A percentile compares a stretch with the other conserved stretches of the same genome.
These are phyloP conservation scores for Phytophthora litchii DNA, from an alignment of 352 stramenopile genomes.

Conservation along the genomic window DNA sequence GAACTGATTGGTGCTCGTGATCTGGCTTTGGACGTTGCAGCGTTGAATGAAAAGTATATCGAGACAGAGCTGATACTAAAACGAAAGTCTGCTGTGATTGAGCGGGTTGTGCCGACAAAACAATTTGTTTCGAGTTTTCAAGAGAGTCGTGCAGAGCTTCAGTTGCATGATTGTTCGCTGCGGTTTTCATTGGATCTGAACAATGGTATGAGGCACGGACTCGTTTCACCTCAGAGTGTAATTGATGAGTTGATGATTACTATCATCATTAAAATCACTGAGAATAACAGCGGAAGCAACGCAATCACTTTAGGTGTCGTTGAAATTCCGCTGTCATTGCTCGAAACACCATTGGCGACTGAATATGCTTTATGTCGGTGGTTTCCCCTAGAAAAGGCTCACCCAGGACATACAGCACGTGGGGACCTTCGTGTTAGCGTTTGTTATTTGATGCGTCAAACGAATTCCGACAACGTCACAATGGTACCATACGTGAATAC, in stretches of 20 bases:
- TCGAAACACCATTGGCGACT: constrained; percentile 56
- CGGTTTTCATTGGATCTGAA: constrained; percentile 23
- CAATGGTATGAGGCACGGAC: constrained; percentile 4
- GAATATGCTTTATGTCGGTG: constrained; percentile 58
- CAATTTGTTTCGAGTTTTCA: constrained; percentile 24
- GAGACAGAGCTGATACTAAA: constrained; percentile 25
- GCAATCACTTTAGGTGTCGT: constrained; percentile 36
- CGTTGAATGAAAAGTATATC: constrained; percentile 15
- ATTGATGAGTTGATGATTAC: constrained; percentile 34
- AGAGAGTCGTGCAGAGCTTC: constrained; percentile 13
- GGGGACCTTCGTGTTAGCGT: constrained; percentile 54
- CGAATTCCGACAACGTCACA: constrained; percentile 10
- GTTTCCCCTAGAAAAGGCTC: constrained; percentile 58
- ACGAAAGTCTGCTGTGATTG: constrained; percentile 15
- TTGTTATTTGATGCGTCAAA: constrained; percentile 41
- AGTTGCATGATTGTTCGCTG: constrained; percentile 17
- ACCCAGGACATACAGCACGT: constrained; percentile 34
- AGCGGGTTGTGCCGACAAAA: constrained; percentile 4
- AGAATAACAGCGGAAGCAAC: neutral
- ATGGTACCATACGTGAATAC: constrained; percentile 45
- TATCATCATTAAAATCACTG: constrained; percentile 18
- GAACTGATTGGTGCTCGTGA: constrained; percentile 29
- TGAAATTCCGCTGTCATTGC: constrained; percentile 45
- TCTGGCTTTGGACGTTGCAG: constrained; percentile 6
- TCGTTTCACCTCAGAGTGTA: constrained; percentile 26